A percentile compares a stretch with the other conserved stretches of the same genome.
Conservation (phyloP, 805 yeast species). For the Starmerella vaccinii region DNA sequence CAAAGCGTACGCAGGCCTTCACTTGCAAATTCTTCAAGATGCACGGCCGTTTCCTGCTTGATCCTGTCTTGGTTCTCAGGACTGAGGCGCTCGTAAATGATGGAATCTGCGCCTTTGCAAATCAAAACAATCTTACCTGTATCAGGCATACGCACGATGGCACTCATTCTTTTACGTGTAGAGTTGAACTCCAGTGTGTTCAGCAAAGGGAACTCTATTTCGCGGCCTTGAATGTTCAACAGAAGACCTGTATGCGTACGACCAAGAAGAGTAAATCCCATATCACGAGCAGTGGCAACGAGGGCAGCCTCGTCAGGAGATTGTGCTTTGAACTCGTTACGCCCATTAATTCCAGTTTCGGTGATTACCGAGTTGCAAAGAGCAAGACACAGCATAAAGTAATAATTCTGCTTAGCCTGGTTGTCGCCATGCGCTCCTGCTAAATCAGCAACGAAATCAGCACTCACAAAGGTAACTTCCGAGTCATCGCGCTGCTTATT, state of each 20-base stretch:
- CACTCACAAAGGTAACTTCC: slow-evolving; percentile 57
- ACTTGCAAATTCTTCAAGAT: slow-evolving; percentile 62
- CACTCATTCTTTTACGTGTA: slow-evolving; percentile 70
- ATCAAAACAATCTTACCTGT: slow-evolving; percentile 38
- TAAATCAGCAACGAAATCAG: slow-evolving; percentile 49
- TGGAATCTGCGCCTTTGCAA: slow-evolving; percentile 71
- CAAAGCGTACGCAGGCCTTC: slow-evolving; percentile 77
- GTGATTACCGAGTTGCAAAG: slow-evolving; percentile 72
- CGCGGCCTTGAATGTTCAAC: slow-evolving; percentile 40
- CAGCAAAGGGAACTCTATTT: slow-evolving; percentile 42
- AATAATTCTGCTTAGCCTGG: slow-evolving; percentile 44
- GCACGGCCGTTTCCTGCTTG: slow-evolving; percentile 53
- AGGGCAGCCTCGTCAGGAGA: slow-evolving; percentile 80
- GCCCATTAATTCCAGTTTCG: slow-evolving; percentile 35
- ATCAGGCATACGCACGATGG: slow-evolving; percentile 40
- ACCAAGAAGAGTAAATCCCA: slow-evolving; percentile 57
- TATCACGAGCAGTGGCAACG: slow-evolving; percentile 66
- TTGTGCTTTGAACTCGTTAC: slow-evolving; percentile 61
- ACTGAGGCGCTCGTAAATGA: slow-evolving; percentile 47
- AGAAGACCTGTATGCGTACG: slow-evolving; percentile 44
- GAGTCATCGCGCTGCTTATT: slow-evolving; percentile 46
- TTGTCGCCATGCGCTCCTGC: slow-evolving; percentile 32
- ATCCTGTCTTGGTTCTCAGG: slow-evolving; percentile 37
- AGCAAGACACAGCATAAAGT: slow-evolving; percentile 62
- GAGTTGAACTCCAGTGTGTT: slow-evolving; percentile 62